These are phyloP conservation scores for Schrenkiella parvula DNA, from an alignment of 345 rosid species.

Conservation along the genomic window DNA sequence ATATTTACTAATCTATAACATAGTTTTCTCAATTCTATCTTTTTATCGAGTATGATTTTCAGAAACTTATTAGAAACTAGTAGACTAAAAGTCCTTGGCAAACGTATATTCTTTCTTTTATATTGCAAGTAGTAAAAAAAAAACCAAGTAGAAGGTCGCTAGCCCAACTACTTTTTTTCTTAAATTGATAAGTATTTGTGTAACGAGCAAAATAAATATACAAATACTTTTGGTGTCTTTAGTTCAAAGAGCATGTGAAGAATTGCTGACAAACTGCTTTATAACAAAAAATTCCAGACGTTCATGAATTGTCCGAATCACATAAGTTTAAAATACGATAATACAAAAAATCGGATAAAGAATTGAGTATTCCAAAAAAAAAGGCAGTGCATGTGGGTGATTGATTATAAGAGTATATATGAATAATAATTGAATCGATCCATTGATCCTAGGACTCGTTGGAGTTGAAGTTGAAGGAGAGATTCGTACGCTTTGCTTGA, in stretches of 20 bases:
- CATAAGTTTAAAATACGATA: slow-evolving; percentile 17
- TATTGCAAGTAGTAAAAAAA: neutral
- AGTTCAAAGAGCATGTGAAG: slow-evolving; percentile 23
- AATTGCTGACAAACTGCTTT: slow-evolving; percentile 35
- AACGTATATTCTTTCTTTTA: neutral
- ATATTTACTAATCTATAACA: neutral
- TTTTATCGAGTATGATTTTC: neutral
- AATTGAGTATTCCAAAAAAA: slow-evolving; percentile 17
- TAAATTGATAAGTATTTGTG: neutral
- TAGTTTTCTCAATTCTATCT: neutral
- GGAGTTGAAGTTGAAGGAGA: neutral
- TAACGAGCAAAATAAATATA: neutral
- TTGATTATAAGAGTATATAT: slow-evolving; percentile 22
- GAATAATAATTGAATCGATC: slow-evolving; percentile 30
- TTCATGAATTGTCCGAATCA: slow-evolving; percentile 32
- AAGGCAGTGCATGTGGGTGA: slow-evolving; percentile 30
- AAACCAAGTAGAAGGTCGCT: slow-evolving; percentile 10
- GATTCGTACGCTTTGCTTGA: slow-evolving; percentile 19
- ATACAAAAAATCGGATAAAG: slow-evolving; percentile 11
- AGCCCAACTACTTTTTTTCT: neutral
- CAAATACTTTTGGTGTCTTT: slow-evolving; percentile 15
- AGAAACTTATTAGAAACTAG: neutral
- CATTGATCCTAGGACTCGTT: slow-evolving; percentile 27
- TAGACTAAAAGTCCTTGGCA: neutral
- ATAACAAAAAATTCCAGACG: slow-evolving; percentile 21